phyloP scores from a whole-genome alignment of 2,329 filamentous ascomycete genomes.

The Aspergillus spinulosporus region DNA sequence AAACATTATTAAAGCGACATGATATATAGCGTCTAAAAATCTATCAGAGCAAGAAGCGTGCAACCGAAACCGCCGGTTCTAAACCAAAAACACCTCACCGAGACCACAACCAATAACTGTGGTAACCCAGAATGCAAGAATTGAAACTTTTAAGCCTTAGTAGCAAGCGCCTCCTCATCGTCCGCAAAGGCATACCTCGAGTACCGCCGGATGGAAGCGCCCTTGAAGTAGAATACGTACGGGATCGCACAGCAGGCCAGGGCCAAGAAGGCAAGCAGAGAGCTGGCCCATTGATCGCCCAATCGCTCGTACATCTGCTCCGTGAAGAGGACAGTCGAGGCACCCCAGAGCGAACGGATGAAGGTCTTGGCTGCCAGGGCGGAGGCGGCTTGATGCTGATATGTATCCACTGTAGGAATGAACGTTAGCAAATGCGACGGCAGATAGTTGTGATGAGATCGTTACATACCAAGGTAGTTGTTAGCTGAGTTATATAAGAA shows the following conservation, averaged over 20 bases:
- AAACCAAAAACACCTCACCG: not conserved
- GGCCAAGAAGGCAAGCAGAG: slow-evolving; percentile 70
- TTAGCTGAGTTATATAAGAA: slow-evolving; percentile 79
- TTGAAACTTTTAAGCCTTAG: slow-evolving; percentile 4
- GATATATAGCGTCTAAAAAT: not conserved
- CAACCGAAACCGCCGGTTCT: not conserved
- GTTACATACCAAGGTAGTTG: slow-evolving; percentile 60
- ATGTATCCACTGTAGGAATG: slow-evolving; percentile 56
- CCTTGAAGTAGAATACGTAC: slow-evolving; percentile 77
- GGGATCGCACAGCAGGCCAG: slow-evolving; percentile 80
- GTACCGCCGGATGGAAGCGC: slow-evolving; percentile 66
- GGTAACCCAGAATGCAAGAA: not conserved
- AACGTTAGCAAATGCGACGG: not conserved
- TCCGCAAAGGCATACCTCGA: slow-evolving; percentile 71
- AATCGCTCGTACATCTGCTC: slow-evolving; percentile 75
- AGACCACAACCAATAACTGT: not conserved
- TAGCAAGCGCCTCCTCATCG: slow-evolving; percentile 48
- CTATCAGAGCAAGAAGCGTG: not conserved
- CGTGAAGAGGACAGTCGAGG: slow-evolving; percentile 74
- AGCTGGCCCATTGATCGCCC: slow-evolving; percentile 73
- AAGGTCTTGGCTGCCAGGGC: slow-evolving; percentile 81
- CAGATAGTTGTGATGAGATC: not conserved
- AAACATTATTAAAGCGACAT: not conserved
- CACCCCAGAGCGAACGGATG: slow-evolving; percentile 78
- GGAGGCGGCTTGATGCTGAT: slow-evolving; percentile 74